phyloP scores from a whole-genome alignment of 2,329 filamentous ascomycete genomes.

The Phialocephala sp. region DNA sequence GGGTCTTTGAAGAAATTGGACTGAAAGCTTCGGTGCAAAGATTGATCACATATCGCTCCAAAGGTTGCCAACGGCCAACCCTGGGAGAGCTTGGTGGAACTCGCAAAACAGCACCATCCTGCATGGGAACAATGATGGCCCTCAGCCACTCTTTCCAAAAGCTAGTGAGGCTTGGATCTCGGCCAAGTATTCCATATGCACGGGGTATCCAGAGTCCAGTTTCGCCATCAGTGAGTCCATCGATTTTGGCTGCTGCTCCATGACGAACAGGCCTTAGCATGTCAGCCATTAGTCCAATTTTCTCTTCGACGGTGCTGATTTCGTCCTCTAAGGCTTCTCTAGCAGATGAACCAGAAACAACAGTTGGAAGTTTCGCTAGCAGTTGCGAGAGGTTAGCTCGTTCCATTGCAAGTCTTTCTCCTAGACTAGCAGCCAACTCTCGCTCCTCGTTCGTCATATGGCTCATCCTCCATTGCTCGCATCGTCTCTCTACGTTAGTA shows the following conservation, averaged over 20 bases:
- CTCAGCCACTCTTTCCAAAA: constrained; percentile 99
- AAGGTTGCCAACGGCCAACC: constrained; percentile 91
- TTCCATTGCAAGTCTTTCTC: constrained; percentile 84
- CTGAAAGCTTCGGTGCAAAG: constrained; percentile 94
- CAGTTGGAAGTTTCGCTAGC: constrained; percentile 79
- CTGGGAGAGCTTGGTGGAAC: constrained; percentile 88
- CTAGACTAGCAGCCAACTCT: constrained; percentile 89
- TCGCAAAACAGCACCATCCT: constrained; percentile 79
- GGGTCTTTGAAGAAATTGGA: constrained; percentile 90
- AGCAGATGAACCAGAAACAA: constrained; percentile 79
- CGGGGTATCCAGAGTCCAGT: constrained; percentile 95
- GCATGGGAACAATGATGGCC: constrained; percentile 94
- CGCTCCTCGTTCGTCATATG: constrained; percentile 92
- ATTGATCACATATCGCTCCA: constrained; percentile 97
- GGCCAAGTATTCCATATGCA: constrained; percentile 89
- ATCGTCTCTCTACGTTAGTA: constrained; percentile 81
- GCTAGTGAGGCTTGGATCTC: constrained; percentile 79
- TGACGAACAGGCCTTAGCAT: constrained; percentile 90
- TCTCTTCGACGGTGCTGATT: constrained; percentile 95
- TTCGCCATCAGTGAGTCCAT: constrained; percentile 92
- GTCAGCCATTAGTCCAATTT: constrained; percentile 96
- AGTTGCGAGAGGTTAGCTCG: constrained; percentile 89
- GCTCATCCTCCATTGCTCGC: constrained; percentile 81
- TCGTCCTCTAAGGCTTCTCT: constrained; percentile 89
- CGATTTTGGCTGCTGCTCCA: constrained; percentile 94